phyloP scores from a whole-genome alignment of 352 stramenopile genomes.

The Pythium brassicae region DNA sequence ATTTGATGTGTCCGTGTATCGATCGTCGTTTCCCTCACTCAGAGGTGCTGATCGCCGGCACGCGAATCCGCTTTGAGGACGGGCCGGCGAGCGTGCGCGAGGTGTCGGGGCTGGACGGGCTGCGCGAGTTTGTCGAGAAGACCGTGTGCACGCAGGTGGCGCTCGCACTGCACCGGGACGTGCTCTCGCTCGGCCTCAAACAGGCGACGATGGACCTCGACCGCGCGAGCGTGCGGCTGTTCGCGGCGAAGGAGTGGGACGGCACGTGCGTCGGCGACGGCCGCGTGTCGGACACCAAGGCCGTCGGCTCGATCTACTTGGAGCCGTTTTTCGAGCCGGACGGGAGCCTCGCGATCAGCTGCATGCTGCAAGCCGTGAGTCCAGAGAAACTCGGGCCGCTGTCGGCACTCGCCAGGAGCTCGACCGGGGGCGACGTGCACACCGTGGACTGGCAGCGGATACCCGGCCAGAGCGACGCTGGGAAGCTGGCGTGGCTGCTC shows the following conservation, averaged over 20 bases:
- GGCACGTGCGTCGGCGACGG: constrained; percentile 83
- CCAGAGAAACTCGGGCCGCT: constrained; percentile 29
- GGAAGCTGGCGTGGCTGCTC: constrained; percentile 73
- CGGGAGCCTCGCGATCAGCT: constrained; percentile 59
- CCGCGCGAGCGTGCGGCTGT: constrained; percentile 63
- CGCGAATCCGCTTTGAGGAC: constrained; percentile 68
- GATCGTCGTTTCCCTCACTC: too few relatives aligned
- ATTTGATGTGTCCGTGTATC: not conserved
- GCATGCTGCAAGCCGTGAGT: constrained; percentile 65
- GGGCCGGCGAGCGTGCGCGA: constrained; percentile 52
- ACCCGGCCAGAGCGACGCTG: constrained; percentile 62
- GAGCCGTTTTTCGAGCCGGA: constrained; percentile 63
- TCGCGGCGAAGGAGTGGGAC: constrained; percentile 75
- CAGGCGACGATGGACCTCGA: constrained; percentile 77
- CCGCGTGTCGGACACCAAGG: constrained; percentile 68
- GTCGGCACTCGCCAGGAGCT: constrained; percentile 30
- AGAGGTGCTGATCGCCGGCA: constrained; percentile 79
- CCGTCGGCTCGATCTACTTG: constrained; percentile 64
- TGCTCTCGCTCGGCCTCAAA: constrained; percentile 69
- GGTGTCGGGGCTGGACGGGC: constrained; percentile 47
- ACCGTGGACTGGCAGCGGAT: constrained; percentile 79
- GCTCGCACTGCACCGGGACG: constrained; percentile 61
- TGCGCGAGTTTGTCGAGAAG: constrained; percentile 69
- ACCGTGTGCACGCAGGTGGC: constrained; percentile 76
- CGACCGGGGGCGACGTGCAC: constrained; percentile 41